Percentiles rank a stretch among this genome's conserved stretches.
Evolutionary conservation across 352 stramenopile genomes (phyloP).

Genomic region (Phytophthora fragariae): DNA sequence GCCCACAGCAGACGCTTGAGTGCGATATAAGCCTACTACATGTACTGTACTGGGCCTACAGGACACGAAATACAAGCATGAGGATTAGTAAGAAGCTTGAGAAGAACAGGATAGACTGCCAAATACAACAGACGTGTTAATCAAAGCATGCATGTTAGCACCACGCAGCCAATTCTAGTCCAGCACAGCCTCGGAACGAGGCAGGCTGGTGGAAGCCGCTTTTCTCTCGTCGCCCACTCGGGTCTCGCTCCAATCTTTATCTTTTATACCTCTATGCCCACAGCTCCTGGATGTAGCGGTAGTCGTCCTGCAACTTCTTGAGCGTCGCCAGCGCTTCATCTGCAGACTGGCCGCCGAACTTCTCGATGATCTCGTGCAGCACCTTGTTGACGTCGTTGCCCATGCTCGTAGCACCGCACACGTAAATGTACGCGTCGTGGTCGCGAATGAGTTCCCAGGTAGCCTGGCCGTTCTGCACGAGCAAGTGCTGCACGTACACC

Average conservation of each 20-base stretch:
- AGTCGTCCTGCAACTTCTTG: conserved; percentile 87
- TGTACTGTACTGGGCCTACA: background rate
- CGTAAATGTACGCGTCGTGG: conserved; percentile 93
- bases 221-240: conserved; percentile 6
- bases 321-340: conserved; percentile 85
- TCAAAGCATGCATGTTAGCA: conserved; percentile 36
- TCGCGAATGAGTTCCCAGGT: conserved; percentile 72
- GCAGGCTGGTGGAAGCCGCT: conserved; percentile 6
- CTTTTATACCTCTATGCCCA: conserved; percentile 75
- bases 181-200: conserved; percentile 16
- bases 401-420: conserved; percentile 98
- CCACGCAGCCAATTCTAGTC: conserved; percentile 33
- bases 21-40: background rate
- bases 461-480: conserved; percentile 76
- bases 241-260: conserved; percentile 1
- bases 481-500: conserved; percentile 98
- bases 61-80: background rate
- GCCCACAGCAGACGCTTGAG: conserved; percentile 10
- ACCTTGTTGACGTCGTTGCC: conserved; percentile 96
- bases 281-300: conserved; percentile 97
- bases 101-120: conserved; percentile 10
- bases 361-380: conserved; percentile 85
- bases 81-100: background rate
- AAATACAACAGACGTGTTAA: conserved; percentile 23
- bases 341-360: conserved; percentile 58